A percentile compares a stretch with the other conserved stretches of the same genome.
Evolutionary conservation across 192 early-diverging fungal species (phyloP).

Genomic region (Linnemannia exigua): DNA sequence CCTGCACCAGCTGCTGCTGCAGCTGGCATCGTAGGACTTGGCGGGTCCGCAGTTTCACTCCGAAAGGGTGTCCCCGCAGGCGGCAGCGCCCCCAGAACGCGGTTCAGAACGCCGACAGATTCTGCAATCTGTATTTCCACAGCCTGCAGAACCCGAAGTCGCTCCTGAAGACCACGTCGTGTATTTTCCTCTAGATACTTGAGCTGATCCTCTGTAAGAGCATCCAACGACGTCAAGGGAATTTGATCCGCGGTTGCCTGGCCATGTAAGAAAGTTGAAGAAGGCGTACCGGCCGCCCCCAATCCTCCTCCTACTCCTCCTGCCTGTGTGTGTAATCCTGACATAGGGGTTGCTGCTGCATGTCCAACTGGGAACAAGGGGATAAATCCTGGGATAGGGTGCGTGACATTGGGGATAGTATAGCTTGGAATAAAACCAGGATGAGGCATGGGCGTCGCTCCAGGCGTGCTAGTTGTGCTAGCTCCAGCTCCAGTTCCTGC

Average conservation of each 20-base stretch:
- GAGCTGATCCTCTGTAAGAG: conserved; percentile 72
- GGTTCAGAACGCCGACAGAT: conserved; percentile 58
- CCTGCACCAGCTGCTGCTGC: neutral
- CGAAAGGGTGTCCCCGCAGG: conserved; percentile 26
- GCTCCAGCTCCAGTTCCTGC: conserved; percentile 34
- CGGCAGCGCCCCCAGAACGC: conserved; percentile 60
- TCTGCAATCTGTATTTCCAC: conserved; percentile 72
- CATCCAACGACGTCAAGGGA: conserved; percentile 57
- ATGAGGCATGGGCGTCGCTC: neutral
- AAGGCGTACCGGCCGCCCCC: neutral
- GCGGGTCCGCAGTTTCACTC: conserved; percentile 32
- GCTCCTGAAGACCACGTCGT: conserved; percentile 72
- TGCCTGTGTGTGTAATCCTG: conserved; percentile 1
- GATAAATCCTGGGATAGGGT: conserved; percentile 58
- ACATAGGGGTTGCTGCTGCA: neutral
- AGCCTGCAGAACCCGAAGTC: conserved; percentile 73
- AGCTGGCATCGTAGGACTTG: conserved; percentile 27
- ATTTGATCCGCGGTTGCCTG: conserved; percentile 35
- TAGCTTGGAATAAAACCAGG: conserved; percentile 36
- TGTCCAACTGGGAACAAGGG: conserved; percentile 53
- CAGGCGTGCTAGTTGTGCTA: neutral
- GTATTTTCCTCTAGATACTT: conserved; percentile 66
- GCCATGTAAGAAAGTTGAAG: neutral
- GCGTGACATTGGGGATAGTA: conserved; percentile 37
- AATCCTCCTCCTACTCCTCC: conserved; percentile 14